Percentiles rank a stretch among this genome's conserved stretches.
These are phyloP conservation scores for Neurospora pannonica DNA, from an alignment of 495 filamentous ascomycete species.

Conservation along the genomic window DNA sequence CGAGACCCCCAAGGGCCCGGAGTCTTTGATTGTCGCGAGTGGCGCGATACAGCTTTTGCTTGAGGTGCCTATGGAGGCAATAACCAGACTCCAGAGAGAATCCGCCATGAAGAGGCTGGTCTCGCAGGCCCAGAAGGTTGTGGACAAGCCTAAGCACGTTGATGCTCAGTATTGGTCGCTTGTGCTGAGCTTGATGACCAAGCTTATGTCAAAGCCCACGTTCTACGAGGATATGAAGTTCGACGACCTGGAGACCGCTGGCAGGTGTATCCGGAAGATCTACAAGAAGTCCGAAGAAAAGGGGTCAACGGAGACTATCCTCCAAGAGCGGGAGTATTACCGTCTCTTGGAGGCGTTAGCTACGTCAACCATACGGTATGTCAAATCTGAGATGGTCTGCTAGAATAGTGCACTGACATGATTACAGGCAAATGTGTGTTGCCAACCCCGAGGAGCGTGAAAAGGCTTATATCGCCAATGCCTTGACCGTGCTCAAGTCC, in stretches of 20 bases:
- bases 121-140: constrained; percentile 3
- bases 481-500: constrained; percentile 16
- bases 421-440: constrained; percentile 22
- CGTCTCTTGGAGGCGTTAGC: constrained; percentile 21
- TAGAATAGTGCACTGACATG: constrained; percentile 1
- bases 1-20: constrained; percentile 7
- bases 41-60: constrained; percentile 16
- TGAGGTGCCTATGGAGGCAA: constrained; percentile 7
- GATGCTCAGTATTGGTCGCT: constrained; percentile 16
- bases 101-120: constrained; percentile 16
- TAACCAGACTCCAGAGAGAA: constrained; percentile 16
- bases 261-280: constrained; percentile 8
- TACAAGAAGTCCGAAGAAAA: constrained; percentile 4
- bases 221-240: constrained; percentile 35
- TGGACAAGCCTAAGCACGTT: neutral
- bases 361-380: constrained; percentile 21
- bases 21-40: constrained; percentile 4
- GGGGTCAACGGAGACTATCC: constrained; percentile 1
- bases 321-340: constrained; percentile 9
- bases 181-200: constrained; percentile 37
- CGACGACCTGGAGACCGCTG: constrained; percentile 15
- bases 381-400: neutral
- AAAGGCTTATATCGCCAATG: constrained; percentile 22
- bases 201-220: constrained; percentile 37
- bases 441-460: constrained; percentile 25